Base-by-base conservation (phyloP, 495 filamentous ascomycete genomes). In the Neurospora sp. region DNA sequence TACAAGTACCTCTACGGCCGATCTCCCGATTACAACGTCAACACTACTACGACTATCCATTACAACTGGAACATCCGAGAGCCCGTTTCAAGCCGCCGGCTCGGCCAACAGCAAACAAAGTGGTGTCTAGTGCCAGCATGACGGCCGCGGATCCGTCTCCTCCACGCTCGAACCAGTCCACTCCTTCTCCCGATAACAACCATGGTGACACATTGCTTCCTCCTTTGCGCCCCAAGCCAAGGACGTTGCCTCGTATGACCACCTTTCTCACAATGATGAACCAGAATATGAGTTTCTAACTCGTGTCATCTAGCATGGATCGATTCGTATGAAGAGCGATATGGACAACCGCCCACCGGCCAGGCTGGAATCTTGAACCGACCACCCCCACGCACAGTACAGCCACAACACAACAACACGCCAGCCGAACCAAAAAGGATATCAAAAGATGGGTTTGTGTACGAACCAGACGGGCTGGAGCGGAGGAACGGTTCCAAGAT, bases 321-420 rank as follows among this genome's bases (percentile, higher is more conserved):
- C 70, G 83, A 84, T 37, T 87, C 85, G 5, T 84, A 85, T 72
- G 85, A 85, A 73, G 81, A 79, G 11, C 71, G 76, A 37, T 81
- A 77, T 73, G 78, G 78, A 73, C 68, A 68, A 72, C 82, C 73
- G 71, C 77, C 79, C 77, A 80, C 82, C 20, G 84, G 79, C 70
- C 77, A 80, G 40, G 72, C 77, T 10, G 74, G 76, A 41, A 72
- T 75, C 3, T 75, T 80, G 10, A 73, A 74, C 44, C 40, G 72
- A 7, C 79, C 81, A n/a, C 89, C 89, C 10, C 79, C 83, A 40
- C 86, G 82, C 46, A 84, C 88, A 18, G 77, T 87, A 31, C 82
- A 87, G 18, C 85, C 91, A 20, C 89, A 91, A 27, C 89, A 90
- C 79, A 88, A 91, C 73, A 82, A 86, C 76, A 82, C 82, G 5